Evolutionary conservation across 306 rosid species (phyloP), one percentile per base, ranked within the genome.

Genomic region (Cyamopsis tetragonoloba): DNA sequence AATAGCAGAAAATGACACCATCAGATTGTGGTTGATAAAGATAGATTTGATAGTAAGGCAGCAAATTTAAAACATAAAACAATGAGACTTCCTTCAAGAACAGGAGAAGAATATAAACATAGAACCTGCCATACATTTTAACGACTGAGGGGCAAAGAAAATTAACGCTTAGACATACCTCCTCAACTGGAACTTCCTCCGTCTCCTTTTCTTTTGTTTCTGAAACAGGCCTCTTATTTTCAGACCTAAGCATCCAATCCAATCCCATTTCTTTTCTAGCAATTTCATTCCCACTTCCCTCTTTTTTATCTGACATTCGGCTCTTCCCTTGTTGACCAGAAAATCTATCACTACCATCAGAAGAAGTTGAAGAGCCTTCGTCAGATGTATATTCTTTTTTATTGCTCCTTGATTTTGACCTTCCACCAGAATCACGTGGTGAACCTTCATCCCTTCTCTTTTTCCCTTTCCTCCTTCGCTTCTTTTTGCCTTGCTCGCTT

Each of bases 201-300:
- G 64, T 70, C 44, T 78, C 68, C 24, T 51, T 64, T 15, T 87
- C 81, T 34, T 37, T 57, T 62, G 74, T 22, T 58, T 78, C 85
- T 6, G 38, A 38, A 64, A 79, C 64, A 19, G 87, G 79, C 55
- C 51, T 62, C 71, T 73, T 81, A 64, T 70, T 88, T 70, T 72
- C 88, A 68, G 96, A 78, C 79, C 87, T 79, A 62, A 89, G 96
- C 98, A 89, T 93, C 98, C 98, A 93, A 68, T 93, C 91, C 75
- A 89, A 75, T 44, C 98, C 98, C 83, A 86, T 80, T 79, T 84
- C 93, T 72, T 82, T 90, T 78, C 97, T 90, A 1, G 37, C 89
- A 70, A 78, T 79, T 50, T 92, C 95, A 72, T 28, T 78, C 55
- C 82, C 83, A 53, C 71, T 76, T 18, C 66, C 56, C 15, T 73